Evolutionary conservation across 768 basidiomycete genomes (phyloP), one percentile per base, ranked within the genome.

Genomic region (Guyanaporus albipodus): DNA sequence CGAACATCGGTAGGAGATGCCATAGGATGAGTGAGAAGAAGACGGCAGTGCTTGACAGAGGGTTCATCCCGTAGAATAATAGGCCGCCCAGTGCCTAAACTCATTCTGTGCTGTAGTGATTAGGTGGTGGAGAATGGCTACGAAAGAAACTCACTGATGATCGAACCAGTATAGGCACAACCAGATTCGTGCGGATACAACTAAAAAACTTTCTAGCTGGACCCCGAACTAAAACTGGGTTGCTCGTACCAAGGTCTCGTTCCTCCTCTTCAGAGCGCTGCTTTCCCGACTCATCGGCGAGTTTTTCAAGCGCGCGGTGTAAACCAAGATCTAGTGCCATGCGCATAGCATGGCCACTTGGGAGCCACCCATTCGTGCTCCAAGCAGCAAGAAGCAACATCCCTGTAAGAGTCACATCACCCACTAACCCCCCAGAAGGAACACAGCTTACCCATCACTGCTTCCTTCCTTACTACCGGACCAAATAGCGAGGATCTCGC

Each of bases 151-250:
- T 52, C 58, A 91, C 90, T 93, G 88, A 70, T 93, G 92, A 70
- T 95, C 93, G 59, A 95, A 91, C 89, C 91, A 91, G 64, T 94
- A 95, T 34, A 95, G 76, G 62, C 91, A 93, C 49, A 94, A 73
- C 92, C 92, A 96, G 51, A 94, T 91, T 41, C 93, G 78, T 3
- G 91, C 90, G 50, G 91, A 93, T 7, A 95, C 85, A 37, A 95
- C 89, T 90, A 60, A 49, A 29, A 42, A 14, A n/a, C 4, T 40
- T 21, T 54, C 37, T 35, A 46, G 55, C 23, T 42, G 18, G 47
- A 32, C 9, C 26, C 19, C 8, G 19, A 38, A 31, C 8, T 35
- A 14, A 18, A 42, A 38, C 21, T 7, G 27, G 14, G 49, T 33
- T 8, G 45, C 21, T 62, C 71, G 49, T 71, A 88, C 89, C 85